phyloP scores from a whole-genome alignment of 495 filamentous ascomycete genomes.

The Aspergillus hancockii region DNA sequence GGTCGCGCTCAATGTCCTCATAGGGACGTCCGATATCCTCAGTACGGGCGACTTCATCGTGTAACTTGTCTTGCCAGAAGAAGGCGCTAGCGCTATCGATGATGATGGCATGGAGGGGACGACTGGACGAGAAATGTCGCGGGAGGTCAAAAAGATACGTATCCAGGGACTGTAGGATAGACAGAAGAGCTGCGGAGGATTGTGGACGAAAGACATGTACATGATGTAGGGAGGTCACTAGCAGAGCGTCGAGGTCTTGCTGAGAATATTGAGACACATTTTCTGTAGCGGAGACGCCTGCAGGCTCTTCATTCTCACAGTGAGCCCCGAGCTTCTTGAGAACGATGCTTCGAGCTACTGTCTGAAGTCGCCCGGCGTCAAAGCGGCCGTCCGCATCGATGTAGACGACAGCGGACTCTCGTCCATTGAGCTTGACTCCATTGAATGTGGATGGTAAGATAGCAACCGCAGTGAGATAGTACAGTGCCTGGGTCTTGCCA shows the following conservation, averaged over 20 bases:
- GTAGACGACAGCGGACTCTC: slow-evolving; percentile 61
- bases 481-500: slow-evolving; percentile 68
- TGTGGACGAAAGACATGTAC: slow-evolving; percentile 59
- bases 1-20: slow-evolving; percentile 34
- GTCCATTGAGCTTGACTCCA: slow-evolving; percentile 41
- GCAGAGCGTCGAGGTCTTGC: slow-evolving; percentile 27
- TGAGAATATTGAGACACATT: slow-evolving; percentile 10
- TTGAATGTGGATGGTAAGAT: slow-evolving; percentile 52
- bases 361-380: slow-evolving; percentile 55
- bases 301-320: neutral
- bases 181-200: slow-evolving; percentile 50
- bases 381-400: slow-evolving; percentile 73
- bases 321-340: slow-evolving; percentile 8
- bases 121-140: slow-evolving; percentile 48
- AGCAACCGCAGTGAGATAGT: slow-evolving; percentile 62
- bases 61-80: slow-evolving; percentile 56
- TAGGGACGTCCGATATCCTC: slow-evolving; percentile 38
- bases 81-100: slow-evolving; percentile 59
- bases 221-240: slow-evolving; percentile 43
- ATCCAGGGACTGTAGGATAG: slow-evolving; percentile 50
- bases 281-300: neutral
- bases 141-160: slow-evolving; percentile 52
- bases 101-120: slow-evolving; percentile 50
- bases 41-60: slow-evolving; percentile 45
- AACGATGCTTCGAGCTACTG: slow-evolving; percentile 35